Percentiles rank a stretch among this genome's conserved stretches.
Conservation (phyloP, 495 filamentous ascomycete species). For the Penicillium egyptiacum region DNA sequence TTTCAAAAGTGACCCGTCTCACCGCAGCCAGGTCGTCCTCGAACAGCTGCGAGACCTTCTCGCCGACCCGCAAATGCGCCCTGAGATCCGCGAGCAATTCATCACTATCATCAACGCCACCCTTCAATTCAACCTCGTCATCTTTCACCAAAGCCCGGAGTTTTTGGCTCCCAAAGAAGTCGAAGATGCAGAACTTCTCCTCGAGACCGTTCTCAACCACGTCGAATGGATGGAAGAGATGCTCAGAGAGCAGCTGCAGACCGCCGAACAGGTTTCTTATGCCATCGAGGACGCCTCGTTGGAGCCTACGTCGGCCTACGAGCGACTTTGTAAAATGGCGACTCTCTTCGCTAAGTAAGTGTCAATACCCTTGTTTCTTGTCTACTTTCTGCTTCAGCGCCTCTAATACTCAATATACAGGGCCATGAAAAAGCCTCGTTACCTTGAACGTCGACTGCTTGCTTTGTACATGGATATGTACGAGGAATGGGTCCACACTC, state of each 20-base stretch:
- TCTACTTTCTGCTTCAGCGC: neutral
- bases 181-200: conserved; percentile 6
- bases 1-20: neutral
- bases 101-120: conserved; percentile 27
- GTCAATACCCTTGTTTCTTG: neutral
- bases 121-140: conserved; percentile 23
- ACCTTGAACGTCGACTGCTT: conserved; percentile 27
- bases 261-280: conserved; percentile 3
- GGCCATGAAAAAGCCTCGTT: conserved; percentile 25
- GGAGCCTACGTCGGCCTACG: conserved; percentile 2
- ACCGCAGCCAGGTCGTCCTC: conserved; percentile 12
- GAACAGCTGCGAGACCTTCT: conserved; percentile 22
- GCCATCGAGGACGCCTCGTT: conserved; percentile 6
- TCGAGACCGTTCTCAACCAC: conserved; percentile 13
- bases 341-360: conserved; percentile 26
- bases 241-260: conserved; percentile 13
- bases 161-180: conserved; percentile 17
- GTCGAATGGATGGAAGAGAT: conserved; percentile 13
- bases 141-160: conserved; percentile 20
- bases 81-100: conserved; percentile 20
- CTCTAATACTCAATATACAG: conserved; percentile 9
- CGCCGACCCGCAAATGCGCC: conserved; percentile 14
- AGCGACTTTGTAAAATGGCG: conserved; percentile 23
- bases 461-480: conserved; percentile 27
- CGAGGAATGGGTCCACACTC: conserved; percentile 31